Conservation (phyloP, 306 rosid genomes). For the Trifolium dubium region DNA sequence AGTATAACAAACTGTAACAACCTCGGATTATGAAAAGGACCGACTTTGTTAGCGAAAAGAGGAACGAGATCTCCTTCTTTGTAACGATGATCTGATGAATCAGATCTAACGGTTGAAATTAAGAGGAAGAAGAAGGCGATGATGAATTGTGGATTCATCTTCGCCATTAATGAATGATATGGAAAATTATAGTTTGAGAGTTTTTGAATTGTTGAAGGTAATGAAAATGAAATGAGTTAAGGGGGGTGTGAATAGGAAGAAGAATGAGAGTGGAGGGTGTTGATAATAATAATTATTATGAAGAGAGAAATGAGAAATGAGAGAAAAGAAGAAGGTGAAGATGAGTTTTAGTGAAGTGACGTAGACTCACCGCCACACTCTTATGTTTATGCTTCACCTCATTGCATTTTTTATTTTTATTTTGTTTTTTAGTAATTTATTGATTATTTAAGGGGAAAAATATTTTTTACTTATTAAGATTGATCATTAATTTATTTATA, state of each 20-base stretch:
- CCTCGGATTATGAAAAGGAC: constrained; percentile 69
- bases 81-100: constrained; percentile 57
- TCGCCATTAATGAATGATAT: constrained; percentile 18
- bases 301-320: neutral
- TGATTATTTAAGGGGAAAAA: neutral
- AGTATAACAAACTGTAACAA: neutral
- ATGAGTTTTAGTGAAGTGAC: constrained; percentile 39
- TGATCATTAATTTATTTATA: neutral
- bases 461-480: neutral
- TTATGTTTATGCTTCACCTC: constrained; percentile 45
- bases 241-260: neutral
- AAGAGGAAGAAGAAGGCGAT: constrained; percentile 19
- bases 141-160: constrained; percentile 20
- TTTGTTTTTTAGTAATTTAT: neutral
- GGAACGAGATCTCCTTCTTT: constrained; percentile 55
- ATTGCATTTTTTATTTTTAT: neutral
- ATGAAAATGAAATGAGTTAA: neutral
- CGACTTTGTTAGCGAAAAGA: constrained; percentile 62
- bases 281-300: too few species aligned
- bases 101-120: constrained; percentile 53
- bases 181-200: too few species aligned
- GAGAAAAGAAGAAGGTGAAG: neutral
- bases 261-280: constrained; percentile 13
- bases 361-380: constrained; percentile 49
- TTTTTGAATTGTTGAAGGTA: neutral